A percentile compares a stretch with the other conserved stretches of the same genome.
phyloP scores from a whole-genome alignment of 257 asterid species.

The Capsicum rhomboideum region DNA sequence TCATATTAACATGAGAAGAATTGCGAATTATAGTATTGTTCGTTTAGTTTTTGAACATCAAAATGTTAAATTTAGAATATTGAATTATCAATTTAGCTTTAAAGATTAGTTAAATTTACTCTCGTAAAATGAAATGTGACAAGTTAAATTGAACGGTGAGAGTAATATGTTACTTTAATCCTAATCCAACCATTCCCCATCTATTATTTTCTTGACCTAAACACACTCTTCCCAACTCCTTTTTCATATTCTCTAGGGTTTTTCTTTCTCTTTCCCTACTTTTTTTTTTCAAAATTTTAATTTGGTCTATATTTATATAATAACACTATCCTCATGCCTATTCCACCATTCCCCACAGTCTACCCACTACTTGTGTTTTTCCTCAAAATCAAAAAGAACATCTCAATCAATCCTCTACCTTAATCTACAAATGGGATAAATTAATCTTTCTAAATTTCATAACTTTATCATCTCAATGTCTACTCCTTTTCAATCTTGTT shows the following conservation, averaged over 20 bases:
- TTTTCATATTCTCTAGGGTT: background rate
- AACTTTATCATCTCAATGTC: background rate
- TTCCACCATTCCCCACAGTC: background rate
- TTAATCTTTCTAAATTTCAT: background rate
- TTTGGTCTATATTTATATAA: too few species aligned
- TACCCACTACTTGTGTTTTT: background rate
- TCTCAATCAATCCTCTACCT: background rate
- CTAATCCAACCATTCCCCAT: background rate
- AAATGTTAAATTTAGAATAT: too few species aligned
- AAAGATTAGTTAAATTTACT: too few species aligned
- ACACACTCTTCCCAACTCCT: background rate
- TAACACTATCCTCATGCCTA: background rate
- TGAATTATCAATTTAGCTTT: too few species aligned
- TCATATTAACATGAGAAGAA: too few species aligned
- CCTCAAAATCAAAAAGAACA: background rate
- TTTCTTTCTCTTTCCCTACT: background rate
- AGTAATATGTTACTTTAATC: constrained; percentile 4
- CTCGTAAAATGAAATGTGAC: too few species aligned
- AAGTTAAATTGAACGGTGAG: too few species aligned
- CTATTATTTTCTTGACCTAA: background rate
- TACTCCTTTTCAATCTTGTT: background rate
- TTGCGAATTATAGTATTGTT: too few species aligned
- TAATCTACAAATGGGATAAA: background rate
- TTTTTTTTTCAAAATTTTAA: background rate
- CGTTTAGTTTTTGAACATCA: too few species aligned